Base-by-base conservation (phyloP, 2,329 filamentous ascomycete species). In the Clonostachys solani region DNA sequence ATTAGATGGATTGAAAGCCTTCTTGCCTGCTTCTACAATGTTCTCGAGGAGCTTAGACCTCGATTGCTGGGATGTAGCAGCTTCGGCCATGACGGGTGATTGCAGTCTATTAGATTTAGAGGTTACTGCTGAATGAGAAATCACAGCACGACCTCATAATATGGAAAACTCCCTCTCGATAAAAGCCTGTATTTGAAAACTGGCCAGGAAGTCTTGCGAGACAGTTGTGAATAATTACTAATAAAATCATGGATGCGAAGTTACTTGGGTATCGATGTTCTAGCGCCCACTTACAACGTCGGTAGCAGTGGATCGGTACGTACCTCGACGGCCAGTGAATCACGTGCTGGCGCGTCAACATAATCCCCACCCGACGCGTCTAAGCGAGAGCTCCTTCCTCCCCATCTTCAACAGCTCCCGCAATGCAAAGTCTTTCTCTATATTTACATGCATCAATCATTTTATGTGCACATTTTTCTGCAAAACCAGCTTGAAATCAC, bases 1-100 rank as follows among this genome's bases (percentile, higher is more conserved):
- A 12, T 56, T 52, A 5, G 60, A 64, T 3, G 78, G 76, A 44
- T 73, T 64, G 48, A 77, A 81, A 1, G 78, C 78, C 40, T 68
- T 72, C 29, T 64, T 72, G 5, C 71, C 77, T 13, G 66, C 58
- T 38, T 69, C 62, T 34, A 71, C 58, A 36, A 69, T 57, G 1
- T 57, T 50, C 33, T 69, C 61, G 18, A 63, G 54, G 33, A 69
- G 52, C 17, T 63, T 67, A 5, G 61, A 52, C 37, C 59, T 54
- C 6, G 56, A 34, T 12, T 46, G 47, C 23, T 50, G 16, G 15
- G 52, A 46, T 33, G 52, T 47, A 2, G 56, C 52, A 18, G 59
- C 52, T 40, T 59, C 57, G 17, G 58, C 49, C 64, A 66, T 67
- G 23, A 29, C 23, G 23, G 23, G 23, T 29, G 23, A 10, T 5